A percentile compares a stretch with the other conserved stretches of the same genome.
Evolutionary conservation across 2,329 filamentous ascomycete genomes (phyloP).

Genomic region (Arthrobotrys conoides): DNA sequence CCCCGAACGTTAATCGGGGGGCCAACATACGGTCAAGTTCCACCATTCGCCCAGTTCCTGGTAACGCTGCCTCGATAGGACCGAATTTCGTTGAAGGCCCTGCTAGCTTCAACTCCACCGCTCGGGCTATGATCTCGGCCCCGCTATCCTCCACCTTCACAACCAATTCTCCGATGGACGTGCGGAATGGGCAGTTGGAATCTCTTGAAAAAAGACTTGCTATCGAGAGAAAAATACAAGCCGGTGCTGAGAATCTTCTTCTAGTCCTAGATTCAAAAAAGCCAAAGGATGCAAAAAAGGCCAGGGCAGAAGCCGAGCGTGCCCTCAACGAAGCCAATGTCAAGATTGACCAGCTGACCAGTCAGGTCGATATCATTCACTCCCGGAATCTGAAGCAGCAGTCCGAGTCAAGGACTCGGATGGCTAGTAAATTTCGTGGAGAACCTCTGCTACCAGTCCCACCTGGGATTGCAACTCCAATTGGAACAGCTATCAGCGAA

Average conservation of each 20-base stretch:
- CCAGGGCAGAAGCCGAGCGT: constrained; percentile 82
- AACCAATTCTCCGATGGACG: constrained; percentile 52
- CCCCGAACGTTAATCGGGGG: constrained; percentile 40
- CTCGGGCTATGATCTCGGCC: constrained; percentile 44
- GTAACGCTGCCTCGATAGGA: constrained; percentile 43
- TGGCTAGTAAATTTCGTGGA: constrained; percentile 58
- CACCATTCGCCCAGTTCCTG: constrained; percentile 51
- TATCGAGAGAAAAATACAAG: constrained; percentile 97
- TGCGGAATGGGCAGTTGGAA: constrained; percentile 51
- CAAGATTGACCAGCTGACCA: constrained; percentile 75
- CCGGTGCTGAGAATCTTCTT: constrained; percentile 96
- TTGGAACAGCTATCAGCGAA: constrained; percentile 49
- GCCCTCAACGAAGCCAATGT: constrained; percentile 91
- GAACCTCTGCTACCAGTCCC: constrained; percentile 58
- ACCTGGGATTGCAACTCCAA: constrained; percentile 31
- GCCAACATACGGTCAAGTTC: constrained; percentile 53
- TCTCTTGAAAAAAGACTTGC: constrained; percentile 84
- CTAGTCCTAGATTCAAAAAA: constrained; percentile 96
- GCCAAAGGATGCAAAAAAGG: constrained; percentile 92
- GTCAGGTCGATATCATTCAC: constrained; percentile 71
- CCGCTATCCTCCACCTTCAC: constrained; percentile 56
- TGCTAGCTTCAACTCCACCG: constrained; percentile 53
- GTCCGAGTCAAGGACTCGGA: constrained; percentile 63
- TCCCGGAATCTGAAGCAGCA: constrained; percentile 50
- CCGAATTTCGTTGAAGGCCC: constrained; percentile 35